Conservation (phyloP, 192 early-diverging fungal genomes). For the Coemansia sp. region DNA sequence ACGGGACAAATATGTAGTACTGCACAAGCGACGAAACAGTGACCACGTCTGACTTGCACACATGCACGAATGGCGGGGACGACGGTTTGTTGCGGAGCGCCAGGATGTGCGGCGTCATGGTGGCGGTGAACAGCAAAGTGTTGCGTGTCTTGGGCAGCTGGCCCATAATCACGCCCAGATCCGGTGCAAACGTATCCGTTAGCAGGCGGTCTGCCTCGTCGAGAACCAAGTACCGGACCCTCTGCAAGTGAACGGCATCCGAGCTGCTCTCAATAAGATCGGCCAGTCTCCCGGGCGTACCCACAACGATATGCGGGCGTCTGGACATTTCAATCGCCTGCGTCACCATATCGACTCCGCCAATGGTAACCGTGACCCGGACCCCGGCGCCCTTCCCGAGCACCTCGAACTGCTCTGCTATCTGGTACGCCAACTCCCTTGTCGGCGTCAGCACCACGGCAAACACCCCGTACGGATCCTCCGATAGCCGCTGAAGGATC, state of each 20-base stretch:
- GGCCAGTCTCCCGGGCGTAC: slow-evolving; percentile 91
- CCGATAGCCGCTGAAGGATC: slow-evolving; percentile 90
- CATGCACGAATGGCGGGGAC: slow-evolving; percentile 40
- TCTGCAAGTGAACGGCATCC: slow-evolving; percentile 70
- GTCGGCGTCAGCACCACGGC: slow-evolving; percentile 96
- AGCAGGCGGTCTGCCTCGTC: slow-evolving; percentile 96
- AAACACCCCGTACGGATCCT: slow-evolving; percentile 96
- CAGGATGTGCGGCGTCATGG: slow-evolving; percentile 90
- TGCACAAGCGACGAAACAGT: slow-evolving; percentile 90
- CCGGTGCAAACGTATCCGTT: slow-evolving; percentile 79
- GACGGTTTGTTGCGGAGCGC: slow-evolving; percentile 57
- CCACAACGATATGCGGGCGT: slow-evolving; percentile 89
- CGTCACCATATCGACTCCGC: slow-evolving; percentile 91
- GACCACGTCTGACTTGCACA: slow-evolving; percentile 49
- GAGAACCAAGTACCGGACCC: slow-evolving; percentile 83
- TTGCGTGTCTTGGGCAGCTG: slow-evolving; percentile 81
- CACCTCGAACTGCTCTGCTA: slow-evolving; percentile 95
- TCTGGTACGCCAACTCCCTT: slow-evolving; percentile 95
- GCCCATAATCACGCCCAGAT: slow-evolving; percentile 78
- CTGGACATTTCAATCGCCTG: slow-evolving; percentile 86
- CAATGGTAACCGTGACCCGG: slow-evolving; percentile 85
- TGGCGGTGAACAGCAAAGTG: slow-evolving; percentile 95
- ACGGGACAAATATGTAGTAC: slow-evolving; percentile 89
- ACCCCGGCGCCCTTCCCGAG: slow-evolving; percentile 86
- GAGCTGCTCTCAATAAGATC: slow-evolving; percentile 87